Conservation (phyloP, 768 basidiomycete genomes). For the Auriscalpium vulgare region DNA sequence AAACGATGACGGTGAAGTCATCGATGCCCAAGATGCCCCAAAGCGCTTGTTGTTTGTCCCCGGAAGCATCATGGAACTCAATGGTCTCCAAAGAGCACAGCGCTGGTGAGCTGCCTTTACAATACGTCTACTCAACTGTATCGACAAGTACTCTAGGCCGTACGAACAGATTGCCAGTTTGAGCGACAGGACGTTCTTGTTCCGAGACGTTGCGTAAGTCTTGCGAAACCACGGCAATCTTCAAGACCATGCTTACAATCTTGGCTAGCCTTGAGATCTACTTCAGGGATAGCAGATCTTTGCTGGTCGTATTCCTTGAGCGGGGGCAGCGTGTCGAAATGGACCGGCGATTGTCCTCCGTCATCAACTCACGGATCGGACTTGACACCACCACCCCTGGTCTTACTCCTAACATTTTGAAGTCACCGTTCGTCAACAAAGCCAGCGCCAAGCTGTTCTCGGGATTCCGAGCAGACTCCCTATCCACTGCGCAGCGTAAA, state of each 20-base stretch:
- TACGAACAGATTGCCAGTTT: slow-evolving; percentile 72
- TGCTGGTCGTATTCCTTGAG: slow-evolving; percentile 76
- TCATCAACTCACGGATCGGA: slow-evolving; percentile 30
- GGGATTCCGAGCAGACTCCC: slow-evolving; percentile 48
- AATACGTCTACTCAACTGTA: background rate
- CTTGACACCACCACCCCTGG: slow-evolving; percentile 15
- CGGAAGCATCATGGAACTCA: slow-evolving; percentile 74
- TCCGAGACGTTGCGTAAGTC: slow-evolving; percentile 84
- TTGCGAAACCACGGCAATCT: background rate
- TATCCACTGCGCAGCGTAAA: slow-evolving; percentile 63
- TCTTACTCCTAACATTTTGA: slow-evolving; percentile 42
- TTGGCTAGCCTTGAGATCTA: slow-evolving; percentile 73
- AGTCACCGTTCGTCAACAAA: slow-evolving; percentile 47
- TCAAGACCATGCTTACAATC: background rate
- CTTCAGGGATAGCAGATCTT: slow-evolving; percentile 85
- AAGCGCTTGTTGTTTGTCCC: slow-evolving; percentile 76
- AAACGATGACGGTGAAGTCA: slow-evolving; percentile 78
- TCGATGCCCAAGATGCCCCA: slow-evolving; percentile 82
- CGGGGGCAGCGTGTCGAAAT: slow-evolving; percentile 55
- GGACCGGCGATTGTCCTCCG: slow-evolving; percentile 42
- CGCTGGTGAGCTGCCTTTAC: slow-evolving; percentile 51
- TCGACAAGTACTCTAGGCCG: slow-evolving; percentile 39
- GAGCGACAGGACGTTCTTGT: slow-evolving; percentile 79
- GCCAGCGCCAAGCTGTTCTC: slow-evolving; percentile 42
- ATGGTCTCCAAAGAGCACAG: slow-evolving; percentile 72